phyloP scores from a whole-genome alignment of 2,329 filamentous ascomycete genomes.

The Alternaria sp. region DNA sequence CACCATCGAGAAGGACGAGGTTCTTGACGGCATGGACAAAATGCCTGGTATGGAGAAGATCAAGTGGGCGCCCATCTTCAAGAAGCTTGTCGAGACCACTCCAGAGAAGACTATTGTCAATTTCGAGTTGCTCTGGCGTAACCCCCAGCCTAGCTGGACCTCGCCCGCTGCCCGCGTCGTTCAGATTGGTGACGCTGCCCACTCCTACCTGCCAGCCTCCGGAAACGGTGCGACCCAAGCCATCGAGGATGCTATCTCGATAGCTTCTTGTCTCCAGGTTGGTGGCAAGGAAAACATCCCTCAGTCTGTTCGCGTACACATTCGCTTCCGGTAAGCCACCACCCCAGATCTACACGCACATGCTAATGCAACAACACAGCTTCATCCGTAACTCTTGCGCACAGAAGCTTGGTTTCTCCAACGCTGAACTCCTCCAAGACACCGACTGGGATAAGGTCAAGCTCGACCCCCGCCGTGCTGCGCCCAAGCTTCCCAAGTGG shows the following conservation, averaged over 20 bases:
- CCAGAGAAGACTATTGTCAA: conserved; percentile 59
- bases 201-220: conserved; percentile 56
- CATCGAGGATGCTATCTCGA: conserved; percentile 57
- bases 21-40: conserved; percentile 56
- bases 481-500: conserved; percentile 57
- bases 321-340: conserved; percentile 51
- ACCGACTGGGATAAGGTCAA: conserved; percentile 60
- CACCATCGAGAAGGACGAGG: conserved; percentile 57
- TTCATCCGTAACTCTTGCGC: conserved; percentile 60
- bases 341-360: neutral
- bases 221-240: conserved; percentile 58
- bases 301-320: conserved; percentile 52
- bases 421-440: conserved; percentile 57
- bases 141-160: conserved; percentile 56
- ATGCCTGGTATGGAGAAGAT: conserved; percentile 52
- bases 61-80: conserved; percentile 58
- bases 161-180: conserved; percentile 54
- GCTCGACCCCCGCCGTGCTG: conserved; percentile 54
- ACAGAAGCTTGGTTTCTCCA: conserved; percentile 59
- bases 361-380: conserved; percentile 27
- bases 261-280: conserved; percentile 58
- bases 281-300: conserved; percentile 52
- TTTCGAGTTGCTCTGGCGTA: conserved; percentile 59
- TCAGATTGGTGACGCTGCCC: conserved; percentile 57
- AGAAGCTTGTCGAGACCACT: conserved; percentile 54